Conservation (phyloP, 768 basidiomycete genomes). For the Pisolithus marmoratus region DNA sequence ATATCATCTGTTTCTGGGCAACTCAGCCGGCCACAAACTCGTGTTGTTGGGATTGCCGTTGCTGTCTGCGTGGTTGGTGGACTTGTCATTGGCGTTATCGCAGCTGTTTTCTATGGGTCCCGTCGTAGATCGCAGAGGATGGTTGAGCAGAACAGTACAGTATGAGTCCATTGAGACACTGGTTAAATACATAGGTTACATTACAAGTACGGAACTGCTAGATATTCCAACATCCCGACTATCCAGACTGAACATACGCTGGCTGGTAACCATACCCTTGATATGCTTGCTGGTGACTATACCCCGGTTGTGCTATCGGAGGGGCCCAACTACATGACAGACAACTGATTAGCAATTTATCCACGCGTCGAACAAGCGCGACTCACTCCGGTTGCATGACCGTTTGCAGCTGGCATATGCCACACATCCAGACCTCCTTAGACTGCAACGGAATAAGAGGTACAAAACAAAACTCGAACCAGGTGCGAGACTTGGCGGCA, state of each 20-base stretch:
- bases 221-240: not conserved
- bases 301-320: conserved; percentile 27
- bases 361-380: not conserved
- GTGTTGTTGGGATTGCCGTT: conserved; percentile 11
- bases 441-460: conserved; percentile 62
- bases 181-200: conserved; percentile 2
- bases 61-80: conserved; percentile 29
- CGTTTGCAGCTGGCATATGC: conserved; percentile 62
- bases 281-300: conserved; percentile 31
- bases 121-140: conserved; percentile 4
- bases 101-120: conserved; percentile 10
- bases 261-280: conserved; percentile 24
- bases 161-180: conserved; percentile 3
- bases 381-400: conserved; percentile 47
- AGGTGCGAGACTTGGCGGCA: conserved; percentile 57
- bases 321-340: conserved; percentile 30
- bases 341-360: not conserved
- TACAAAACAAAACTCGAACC: conserved; percentile 76
- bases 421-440: conserved; percentile 64
- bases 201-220: not conserved
- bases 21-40: conserved; percentile 11
- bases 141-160: conserved; percentile 2
- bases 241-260: conserved; percentile 17
- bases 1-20: conserved; percentile 11
- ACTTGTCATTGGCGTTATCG: conserved; percentile 30